A percentile compares a stretch with the other conserved stretches of the same genome.
Conservation (phyloP, 2,329 filamentous ascomycete species). For the Microcyclosporella mali region DNA sequence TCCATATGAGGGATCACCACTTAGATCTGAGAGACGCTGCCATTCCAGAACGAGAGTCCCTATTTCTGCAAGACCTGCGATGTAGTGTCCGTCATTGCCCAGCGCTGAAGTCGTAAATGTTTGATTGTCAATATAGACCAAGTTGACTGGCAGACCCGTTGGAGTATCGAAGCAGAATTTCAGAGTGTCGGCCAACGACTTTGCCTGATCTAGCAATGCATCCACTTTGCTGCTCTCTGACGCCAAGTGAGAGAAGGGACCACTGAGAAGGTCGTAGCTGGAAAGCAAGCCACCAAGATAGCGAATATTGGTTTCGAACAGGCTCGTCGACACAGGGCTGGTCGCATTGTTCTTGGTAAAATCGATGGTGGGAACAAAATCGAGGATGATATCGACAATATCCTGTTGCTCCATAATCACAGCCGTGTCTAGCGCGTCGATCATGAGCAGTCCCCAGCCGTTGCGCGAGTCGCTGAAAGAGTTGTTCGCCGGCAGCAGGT, state of each 20-base stretch:
- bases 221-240: conserved; percentile 41
- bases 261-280: conserved; percentile 21
- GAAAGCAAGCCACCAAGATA: conserved; percentile 25
- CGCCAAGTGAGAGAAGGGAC: conserved; percentile 17
- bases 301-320: conserved; percentile 50
- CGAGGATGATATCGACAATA: conserved; percentile 19
- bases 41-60: conserved; percentile 24
- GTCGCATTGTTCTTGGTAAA: conserved; percentile 37
- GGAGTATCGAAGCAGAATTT: conserved; percentile 73
- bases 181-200: conserved; percentile 63
- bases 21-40: conserved; percentile 23
- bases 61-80: conserved; percentile 52
- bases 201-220: conserved; percentile 60
- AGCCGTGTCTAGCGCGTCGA: conserved; percentile 22
- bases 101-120: background rate
- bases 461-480: conserved; percentile 15
- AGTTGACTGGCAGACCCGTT: conserved; percentile 67
- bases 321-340: conserved; percentile 40
- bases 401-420: conserved; percentile 22
- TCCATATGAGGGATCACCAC: conserved; percentile 15
- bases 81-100: conserved; percentile 37
- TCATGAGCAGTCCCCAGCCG: conserved; percentile 25
- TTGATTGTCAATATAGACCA: conserved; percentile 40
- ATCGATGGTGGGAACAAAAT: conserved; percentile 18
- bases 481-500: conserved; percentile 10